Evolutionary conservation across 345 rosid genomes (phyloP).

Genomic region (Noccaea caerulescens): DNA sequence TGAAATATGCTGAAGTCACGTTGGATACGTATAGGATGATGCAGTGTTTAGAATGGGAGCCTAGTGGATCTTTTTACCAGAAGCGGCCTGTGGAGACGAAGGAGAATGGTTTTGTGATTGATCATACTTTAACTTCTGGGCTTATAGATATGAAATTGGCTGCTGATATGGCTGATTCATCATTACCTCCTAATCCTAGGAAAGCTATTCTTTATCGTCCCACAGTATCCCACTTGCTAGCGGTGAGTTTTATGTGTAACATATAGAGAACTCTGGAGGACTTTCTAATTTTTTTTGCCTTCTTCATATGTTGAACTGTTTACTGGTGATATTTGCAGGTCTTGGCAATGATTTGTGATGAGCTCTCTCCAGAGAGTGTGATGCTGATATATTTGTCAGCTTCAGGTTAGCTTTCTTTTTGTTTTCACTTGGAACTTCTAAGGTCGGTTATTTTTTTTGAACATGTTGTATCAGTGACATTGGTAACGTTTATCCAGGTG

Average conservation of each 20-base stretch:
- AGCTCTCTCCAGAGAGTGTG: slow-evolving; percentile 81
- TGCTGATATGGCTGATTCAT: slow-evolving; percentile 76
- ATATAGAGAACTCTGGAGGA: slow-evolving; percentile 4
- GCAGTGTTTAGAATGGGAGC: slow-evolving; percentile 98
- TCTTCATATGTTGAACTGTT: not conserved
- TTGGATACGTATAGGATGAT: slow-evolving; percentile 88
- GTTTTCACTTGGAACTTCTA: slow-evolving; percentile 26
- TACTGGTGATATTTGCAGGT: slow-evolving; percentile 55
- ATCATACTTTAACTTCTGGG: slow-evolving; percentile 84
- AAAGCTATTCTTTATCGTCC: slow-evolving; percentile 93
- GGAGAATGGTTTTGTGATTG: slow-evolving; percentile 73
- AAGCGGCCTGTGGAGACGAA: slow-evolving; percentile 61
- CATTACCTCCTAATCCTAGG: slow-evolving; percentile 81
- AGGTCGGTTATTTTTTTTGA: not conserved
- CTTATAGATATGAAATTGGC: slow-evolving; percentile 74
- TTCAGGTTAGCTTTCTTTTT: slow-evolving; percentile 61
- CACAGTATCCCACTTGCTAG: slow-evolving; percentile 77
- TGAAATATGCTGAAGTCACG: slow-evolving; percentile 91
- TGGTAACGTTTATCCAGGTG: slow-evolving; percentile 56
- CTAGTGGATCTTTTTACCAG: slow-evolving; percentile 71
- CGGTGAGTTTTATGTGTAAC: slow-evolving; percentile 62
- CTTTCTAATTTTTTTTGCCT: slow-evolving; percentile 1
- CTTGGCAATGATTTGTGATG: slow-evolving; percentile 86
- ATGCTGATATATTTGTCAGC: slow-evolving; percentile 84
- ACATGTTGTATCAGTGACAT: slow-evolving; percentile 26